Evolutionary conservation across 1,284 basidiomycete species (phyloP).

Genomic region (Meira miltonrushii): DNA sequence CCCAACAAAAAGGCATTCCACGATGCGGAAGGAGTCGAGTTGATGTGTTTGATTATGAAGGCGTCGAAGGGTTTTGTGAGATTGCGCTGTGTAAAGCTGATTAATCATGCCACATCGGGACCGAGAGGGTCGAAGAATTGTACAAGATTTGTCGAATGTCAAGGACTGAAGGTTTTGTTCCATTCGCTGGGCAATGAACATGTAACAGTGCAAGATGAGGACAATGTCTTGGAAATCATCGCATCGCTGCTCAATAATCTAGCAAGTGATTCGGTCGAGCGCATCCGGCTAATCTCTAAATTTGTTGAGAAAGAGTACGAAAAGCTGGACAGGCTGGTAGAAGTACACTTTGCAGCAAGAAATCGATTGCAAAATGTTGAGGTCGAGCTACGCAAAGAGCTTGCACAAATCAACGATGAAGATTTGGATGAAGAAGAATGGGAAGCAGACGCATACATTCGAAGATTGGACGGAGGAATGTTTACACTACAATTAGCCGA

Average conservation of each 20-base stretch:
- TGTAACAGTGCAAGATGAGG: slow-evolving; percentile 61
- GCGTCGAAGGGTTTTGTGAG: slow-evolving; percentile 65
- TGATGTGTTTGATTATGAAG: slow-evolving; percentile 87
- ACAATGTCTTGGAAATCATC: slow-evolving; percentile 81
- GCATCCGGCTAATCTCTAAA: slow-evolving; percentile 81
- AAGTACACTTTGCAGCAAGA: slow-evolving; percentile 70
- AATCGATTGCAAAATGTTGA: slow-evolving; percentile 62
- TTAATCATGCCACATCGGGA: slow-evolving; percentile 88
- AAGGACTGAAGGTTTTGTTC: slow-evolving; percentile 84
- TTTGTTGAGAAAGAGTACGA: slow-evolving; percentile 88
- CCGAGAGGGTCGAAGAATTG: slow-evolving; percentile 64
- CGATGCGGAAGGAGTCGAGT: slow-evolving; percentile 85
- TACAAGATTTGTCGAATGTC: slow-evolving; percentile 76
- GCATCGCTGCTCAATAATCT: slow-evolving; percentile 84
- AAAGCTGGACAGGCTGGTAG: slow-evolving; percentile 85
- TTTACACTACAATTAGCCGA: slow-evolving; percentile 85
- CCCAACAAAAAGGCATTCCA: slow-evolving; percentile 79
- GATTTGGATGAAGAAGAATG: slow-evolving; percentile 58
- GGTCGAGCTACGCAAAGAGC: slow-evolving; percentile 63
- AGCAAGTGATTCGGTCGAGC: slow-evolving; percentile 71
- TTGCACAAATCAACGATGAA: slow-evolving; percentile 61
- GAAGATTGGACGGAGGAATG: slow-evolving; percentile 75
- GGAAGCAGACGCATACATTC: slow-evolving; percentile 74
- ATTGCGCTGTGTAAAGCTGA: slow-evolving; percentile 60
- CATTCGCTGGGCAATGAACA: background rate